A percentile compares a stretch with the other conserved stretches of the same genome.
Evolutionary conservation across 306 rosid species (phyloP).

Genomic region (Lathyrus oleraceus): DNA sequence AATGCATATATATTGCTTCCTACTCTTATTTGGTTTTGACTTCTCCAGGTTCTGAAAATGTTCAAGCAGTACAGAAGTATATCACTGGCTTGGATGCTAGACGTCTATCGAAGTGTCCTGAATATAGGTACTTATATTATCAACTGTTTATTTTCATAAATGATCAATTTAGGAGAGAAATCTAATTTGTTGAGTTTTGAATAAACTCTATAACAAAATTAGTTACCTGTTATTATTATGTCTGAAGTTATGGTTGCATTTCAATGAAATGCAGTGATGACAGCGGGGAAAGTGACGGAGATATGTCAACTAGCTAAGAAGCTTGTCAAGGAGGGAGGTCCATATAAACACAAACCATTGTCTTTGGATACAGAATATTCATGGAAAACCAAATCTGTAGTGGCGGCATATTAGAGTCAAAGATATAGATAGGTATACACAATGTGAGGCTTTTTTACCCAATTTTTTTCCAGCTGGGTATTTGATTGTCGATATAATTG

Average conservation of each 20-base stretch:
- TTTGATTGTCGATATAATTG: conserved; percentile 38
- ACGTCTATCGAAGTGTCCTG: conserved; percentile 80
- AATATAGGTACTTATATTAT: conserved; percentile 58
- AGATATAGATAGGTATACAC: conserved; percentile 33
- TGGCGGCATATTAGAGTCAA: conserved; percentile 7
- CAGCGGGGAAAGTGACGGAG: conserved; percentile 78
- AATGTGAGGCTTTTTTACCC: conserved; percentile 42
- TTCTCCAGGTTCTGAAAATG: conserved; percentile 75
- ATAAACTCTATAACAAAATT: not conserved
- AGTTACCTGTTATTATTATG: not conserved
- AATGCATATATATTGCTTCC: not conserved
- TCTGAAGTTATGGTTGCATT: conserved; percentile 15
- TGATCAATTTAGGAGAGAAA: not conserved
- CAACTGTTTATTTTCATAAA: not conserved
- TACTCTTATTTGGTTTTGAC: conserved; percentile 16
- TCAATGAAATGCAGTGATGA: conserved; percentile 64
- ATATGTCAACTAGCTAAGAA: conserved; percentile 50
- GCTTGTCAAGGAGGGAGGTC: not conserved
- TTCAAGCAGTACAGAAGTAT: conserved; percentile 87
- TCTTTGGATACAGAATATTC: not conserved
- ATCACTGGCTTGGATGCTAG: conserved; percentile 95
- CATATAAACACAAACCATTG: too few species aligned
- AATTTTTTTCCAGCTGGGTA: conserved; percentile 50
- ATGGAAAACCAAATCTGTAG: conserved; percentile 30
- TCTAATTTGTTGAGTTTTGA: not conserved